Conservation (phyloP, 2,329 filamentous ascomycete genomes). For the Tolypocladium ophioglossoides region DNA sequence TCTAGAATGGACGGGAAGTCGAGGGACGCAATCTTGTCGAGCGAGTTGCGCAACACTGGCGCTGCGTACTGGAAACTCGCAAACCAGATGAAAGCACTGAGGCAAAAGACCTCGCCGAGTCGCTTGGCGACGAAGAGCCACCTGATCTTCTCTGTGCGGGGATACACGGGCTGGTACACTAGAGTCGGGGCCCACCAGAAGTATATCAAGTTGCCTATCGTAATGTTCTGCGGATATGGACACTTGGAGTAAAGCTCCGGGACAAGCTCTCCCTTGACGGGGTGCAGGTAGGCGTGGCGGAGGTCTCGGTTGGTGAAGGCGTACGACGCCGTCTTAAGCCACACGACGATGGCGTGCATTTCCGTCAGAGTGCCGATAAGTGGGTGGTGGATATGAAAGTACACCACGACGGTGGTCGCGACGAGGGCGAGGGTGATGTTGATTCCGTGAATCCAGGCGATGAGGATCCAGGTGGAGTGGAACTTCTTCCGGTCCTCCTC, state of each 20-base stretch:
- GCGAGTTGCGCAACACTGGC: constrained; percentile 78
- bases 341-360: constrained; percentile 87
- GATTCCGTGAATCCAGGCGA: constrained; percentile 69
- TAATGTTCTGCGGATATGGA: constrained; percentile 87
- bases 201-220: constrained; percentile 76
- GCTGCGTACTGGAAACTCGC: constrained; percentile 89
- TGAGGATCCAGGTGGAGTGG: constrained; percentile 65
- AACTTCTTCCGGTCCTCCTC: constrained; percentile 57
- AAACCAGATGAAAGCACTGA: constrained; percentile 91
- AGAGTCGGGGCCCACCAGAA: constrained; percentile 98
- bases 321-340: constrained; percentile 92
- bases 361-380: constrained; percentile 87
- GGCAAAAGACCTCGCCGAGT: constrained; percentile 61
- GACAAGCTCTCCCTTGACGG: constrained; percentile 55
- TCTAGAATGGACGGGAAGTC: constrained; percentile 77
- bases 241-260: constrained; percentile 75
- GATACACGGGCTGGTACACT: constrained; percentile 94
- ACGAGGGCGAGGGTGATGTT: constrained; percentile 76
- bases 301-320: constrained; percentile 95
- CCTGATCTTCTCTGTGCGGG: constrained; percentile 67
- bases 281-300: constrained; percentile 79
- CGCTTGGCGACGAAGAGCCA: constrained; percentile 86
- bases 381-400: constrained; percentile 85
- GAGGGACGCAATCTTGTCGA: constrained; percentile 74
- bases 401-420: constrained; percentile 77